These are phyloP conservation scores for Macrophomina phaseolina DNA, from an alignment of 2,329 filamentous ascomycete genomes.

Conservation along the genomic window DNA sequence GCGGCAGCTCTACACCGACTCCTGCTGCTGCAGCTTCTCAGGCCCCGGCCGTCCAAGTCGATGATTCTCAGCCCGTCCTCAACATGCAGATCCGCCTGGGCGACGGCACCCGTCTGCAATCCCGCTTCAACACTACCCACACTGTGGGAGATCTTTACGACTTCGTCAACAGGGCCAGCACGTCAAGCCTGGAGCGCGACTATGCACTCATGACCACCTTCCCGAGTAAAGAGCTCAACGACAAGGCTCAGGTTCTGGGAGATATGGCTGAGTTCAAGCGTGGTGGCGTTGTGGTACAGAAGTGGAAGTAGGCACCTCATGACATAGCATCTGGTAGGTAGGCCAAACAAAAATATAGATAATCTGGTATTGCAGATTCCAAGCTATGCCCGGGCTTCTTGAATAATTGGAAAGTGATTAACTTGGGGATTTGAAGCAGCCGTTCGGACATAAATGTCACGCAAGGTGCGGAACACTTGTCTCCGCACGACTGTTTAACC, in stretches of 20 bases:
- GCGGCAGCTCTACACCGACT: conserved; percentile 42
- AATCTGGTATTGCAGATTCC: too few species aligned
- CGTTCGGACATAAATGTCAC: too few species aligned
- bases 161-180: conserved; percentile 71
- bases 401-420: too few species aligned
- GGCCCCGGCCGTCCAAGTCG: conserved; percentile 56
- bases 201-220: conserved; percentile 85
- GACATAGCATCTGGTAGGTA: too few species aligned
- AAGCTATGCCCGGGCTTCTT: too few species aligned
- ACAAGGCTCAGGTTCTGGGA: conserved; percentile 60
- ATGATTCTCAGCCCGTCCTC: conserved; percentile 70
- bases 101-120: conserved; percentile 77
- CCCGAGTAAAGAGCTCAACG: conserved; percentile 78
- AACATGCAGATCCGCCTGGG: conserved; percentile 78
- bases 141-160: conserved; percentile 79
- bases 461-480: too few species aligned
- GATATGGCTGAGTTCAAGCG: conserved; percentile 58
- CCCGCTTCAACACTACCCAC: conserved; percentile 79
- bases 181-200: conserved; percentile 61
- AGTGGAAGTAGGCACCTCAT: conserved; percentile 50
- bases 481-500: neutral
- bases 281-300: conserved; percentile 62
- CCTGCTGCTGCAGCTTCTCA: conserved; percentile 38
- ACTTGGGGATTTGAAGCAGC: too few species aligned
- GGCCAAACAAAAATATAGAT: too few species aligned